Conservation (phyloP, 1,139 yeast genomes). For the Casaregolazyma lundiana region DNA sequence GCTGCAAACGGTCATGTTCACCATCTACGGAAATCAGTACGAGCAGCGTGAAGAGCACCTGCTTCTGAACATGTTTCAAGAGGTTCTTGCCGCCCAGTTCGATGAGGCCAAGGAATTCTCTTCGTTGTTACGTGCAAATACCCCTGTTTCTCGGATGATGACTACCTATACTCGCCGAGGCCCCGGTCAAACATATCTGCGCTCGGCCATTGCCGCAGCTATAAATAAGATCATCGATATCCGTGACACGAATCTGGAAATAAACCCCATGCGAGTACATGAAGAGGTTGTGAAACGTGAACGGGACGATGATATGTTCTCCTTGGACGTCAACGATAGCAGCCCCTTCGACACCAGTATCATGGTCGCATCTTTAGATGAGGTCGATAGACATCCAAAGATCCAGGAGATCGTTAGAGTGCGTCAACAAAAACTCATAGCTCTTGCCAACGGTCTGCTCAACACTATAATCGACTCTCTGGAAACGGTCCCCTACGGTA, state of each 20-base stretch:
- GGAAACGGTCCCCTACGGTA: slow-evolving; percentile 61
- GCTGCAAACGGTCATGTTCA: slow-evolving; percentile 41
- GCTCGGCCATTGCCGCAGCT: slow-evolving; percentile 33
- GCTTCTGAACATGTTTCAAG: slow-evolving; percentile 38
- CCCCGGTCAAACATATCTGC: slow-evolving; percentile 40
- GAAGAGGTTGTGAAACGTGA: slow-evolving; percentile 29
- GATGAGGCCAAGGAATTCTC: slow-evolving; percentile 37
- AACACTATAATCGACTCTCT: slow-evolving; percentile 57
- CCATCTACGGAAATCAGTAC: slow-evolving; percentile 42
- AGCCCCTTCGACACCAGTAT: slow-evolving; percentile 20
- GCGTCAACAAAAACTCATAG: slow-evolving; percentile 34
- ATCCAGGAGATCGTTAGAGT: slow-evolving; percentile 33
- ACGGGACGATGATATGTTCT: slow-evolving; percentile 13
- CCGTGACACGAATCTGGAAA: slow-evolving; percentile 32
- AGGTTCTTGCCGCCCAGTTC: slow-evolving; percentile 38
- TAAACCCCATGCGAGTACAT: slow-evolving; percentile 36
- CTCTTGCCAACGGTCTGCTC: slow-evolving; percentile 55
- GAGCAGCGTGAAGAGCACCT: slow-evolving; percentile 42
- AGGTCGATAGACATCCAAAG: slow-evolving; percentile 31
- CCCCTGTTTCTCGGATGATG: slow-evolving; percentile 43
- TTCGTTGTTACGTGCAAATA: slow-evolving; percentile 38
- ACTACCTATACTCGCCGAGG: slow-evolving; percentile 42
- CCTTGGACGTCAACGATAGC: slow-evolving; percentile 18
- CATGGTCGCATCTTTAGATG: slow-evolving; percentile 31
- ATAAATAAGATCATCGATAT: slow-evolving; percentile 33